Conservation (phyloP, 2,329 filamentous ascomycete species). For the Colletotrichum brevisporum region DNA sequence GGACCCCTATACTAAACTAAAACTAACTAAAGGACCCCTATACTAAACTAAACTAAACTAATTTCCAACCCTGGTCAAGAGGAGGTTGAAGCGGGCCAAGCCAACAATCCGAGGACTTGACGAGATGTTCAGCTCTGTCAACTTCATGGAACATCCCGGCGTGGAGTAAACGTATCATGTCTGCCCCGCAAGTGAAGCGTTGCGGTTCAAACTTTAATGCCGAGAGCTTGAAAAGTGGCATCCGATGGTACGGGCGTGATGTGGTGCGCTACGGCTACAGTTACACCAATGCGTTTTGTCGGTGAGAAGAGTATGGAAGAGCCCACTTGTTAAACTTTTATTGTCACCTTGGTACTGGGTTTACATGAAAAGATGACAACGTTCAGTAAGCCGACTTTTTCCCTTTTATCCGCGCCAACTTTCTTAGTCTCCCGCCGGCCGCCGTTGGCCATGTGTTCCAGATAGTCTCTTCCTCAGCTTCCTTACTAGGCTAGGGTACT, state of each 20-base stretch:
- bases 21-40: no score
- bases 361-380: no score
- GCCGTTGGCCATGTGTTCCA: neutral
- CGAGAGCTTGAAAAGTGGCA: conserved; percentile 18
- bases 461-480: no score
- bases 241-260: neutral
- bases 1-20: no score
- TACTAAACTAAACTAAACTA: no score
- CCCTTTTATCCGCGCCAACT: neutral
- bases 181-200: neutral
- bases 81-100: neutral
- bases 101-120: neutral
- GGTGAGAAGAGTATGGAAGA: neutral
- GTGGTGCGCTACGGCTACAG: neutral
- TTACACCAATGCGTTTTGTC: neutral
- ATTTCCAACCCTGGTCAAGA: no score
- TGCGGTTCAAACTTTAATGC: conserved; percentile 21
- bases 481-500: no score
- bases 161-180: conserved; percentile 19
- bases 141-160: conserved; percentile 11
- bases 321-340: no score
- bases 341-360: no score
- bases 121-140: neutral
- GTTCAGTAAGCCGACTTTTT: no score
- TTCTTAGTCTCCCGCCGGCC: conserved; percentile 1